Conservation (phyloP, 805 yeast genomes). For the Lachancea mirantina region DNA sequence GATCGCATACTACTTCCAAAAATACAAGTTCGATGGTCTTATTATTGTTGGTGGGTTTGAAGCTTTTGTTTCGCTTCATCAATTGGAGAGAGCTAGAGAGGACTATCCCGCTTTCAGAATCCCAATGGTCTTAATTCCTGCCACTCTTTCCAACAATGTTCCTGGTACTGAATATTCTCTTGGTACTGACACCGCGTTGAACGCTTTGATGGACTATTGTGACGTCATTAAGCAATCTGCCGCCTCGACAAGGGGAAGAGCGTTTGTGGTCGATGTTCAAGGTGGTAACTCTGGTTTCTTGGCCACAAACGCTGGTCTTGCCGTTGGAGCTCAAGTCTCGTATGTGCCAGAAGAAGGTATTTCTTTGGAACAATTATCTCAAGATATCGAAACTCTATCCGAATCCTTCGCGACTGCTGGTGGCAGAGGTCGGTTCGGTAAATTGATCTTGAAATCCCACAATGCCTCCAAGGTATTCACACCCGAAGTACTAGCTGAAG, state of each 20-base stretch:
- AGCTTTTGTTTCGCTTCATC: slow-evolving; percentile 63
- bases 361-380: slow-evolving; percentile 50
- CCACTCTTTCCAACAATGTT: slow-evolving; percentile 73
- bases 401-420: slow-evolving; percentile 53
- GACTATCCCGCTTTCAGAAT: slow-evolving; percentile 66
- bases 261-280: slow-evolving; percentile 75
- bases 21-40: slow-evolving; percentile 62
- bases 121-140: slow-evolving; percentile 73
- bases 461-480: slow-evolving; percentile 65
- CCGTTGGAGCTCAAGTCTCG: slow-evolving; percentile 66
- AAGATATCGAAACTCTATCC: slow-evolving; percentile 56
- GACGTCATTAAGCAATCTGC: slow-evolving; percentile 77
- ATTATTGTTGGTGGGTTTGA: slow-evolving; percentile 78
- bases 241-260: slow-evolving; percentile 68
- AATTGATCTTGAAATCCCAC: slow-evolving; percentile 58
- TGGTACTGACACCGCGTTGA: slow-evolving; percentile 71
- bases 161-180: slow-evolving; percentile 77
- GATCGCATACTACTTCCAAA: slow-evolving; percentile 66
- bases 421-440: slow-evolving; percentile 64
- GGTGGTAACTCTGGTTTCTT: slow-evolving; percentile 81
- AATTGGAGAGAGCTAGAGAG: slow-evolving; percentile 52
- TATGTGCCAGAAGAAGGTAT: slow-evolving; percentile 73
- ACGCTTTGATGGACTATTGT: slow-evolving; percentile 63
- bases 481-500: slow-evolving; percentile 63
- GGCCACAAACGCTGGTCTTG: slow-evolving; percentile 61